Evolutionary conservation across 2,329 filamentous ascomycete species (phyloP), one percentile per base, ranked within the genome.

Genomic region (Aspergillus sp.): DNA sequence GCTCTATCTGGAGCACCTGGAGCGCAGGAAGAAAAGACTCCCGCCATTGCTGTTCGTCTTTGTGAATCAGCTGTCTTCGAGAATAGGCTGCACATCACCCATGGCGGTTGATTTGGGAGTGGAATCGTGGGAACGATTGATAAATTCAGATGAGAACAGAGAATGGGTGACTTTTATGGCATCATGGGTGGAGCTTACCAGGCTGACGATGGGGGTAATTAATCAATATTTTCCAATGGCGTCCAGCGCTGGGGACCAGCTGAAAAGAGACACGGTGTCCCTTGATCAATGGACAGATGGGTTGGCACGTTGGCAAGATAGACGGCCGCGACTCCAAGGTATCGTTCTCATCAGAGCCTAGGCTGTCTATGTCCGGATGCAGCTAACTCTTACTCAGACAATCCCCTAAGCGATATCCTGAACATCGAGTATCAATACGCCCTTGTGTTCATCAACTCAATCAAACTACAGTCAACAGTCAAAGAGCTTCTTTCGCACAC

Each of bases 391-490:
- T 8, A 40, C 1, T 5, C 17, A 45, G 49, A 35, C 3, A 8
- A 16, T 2, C 33, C 20, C 13, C 50, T 74, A 2, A 69, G 72
- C 26, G 69, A 74, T 45, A 75, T 76, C 58, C 65, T 80, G 1
- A 69, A 70, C 10, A 76, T 80, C 14, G 78, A 80, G 52, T 79
- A 72, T 56, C 63, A 69, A 50, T 68, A 69, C 42, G 64, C 69
- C 8, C 53, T 63, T 16, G 62, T 70, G 8, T 68, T 65, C 60
- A 61, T 60, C 57, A 68, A 61, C 48, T 64, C 59, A 52, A 65
- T 80, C 1, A 76, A 75, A 3, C 74, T 80, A 55, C 78, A 80
- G 59, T 74, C 76, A 3, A 71, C 80, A 5, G 75, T 79, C 11
- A 76, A 79, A 54, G 22, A 70, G 73, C 24, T 73, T 70, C 6